Percentiles rank a stretch among this genome's conserved stretches.
These are phyloP conservation scores for Cercophora samala DNA, from an alignment of 495 filamentous ascomycete genomes.

Conservation along the genomic window DNA sequence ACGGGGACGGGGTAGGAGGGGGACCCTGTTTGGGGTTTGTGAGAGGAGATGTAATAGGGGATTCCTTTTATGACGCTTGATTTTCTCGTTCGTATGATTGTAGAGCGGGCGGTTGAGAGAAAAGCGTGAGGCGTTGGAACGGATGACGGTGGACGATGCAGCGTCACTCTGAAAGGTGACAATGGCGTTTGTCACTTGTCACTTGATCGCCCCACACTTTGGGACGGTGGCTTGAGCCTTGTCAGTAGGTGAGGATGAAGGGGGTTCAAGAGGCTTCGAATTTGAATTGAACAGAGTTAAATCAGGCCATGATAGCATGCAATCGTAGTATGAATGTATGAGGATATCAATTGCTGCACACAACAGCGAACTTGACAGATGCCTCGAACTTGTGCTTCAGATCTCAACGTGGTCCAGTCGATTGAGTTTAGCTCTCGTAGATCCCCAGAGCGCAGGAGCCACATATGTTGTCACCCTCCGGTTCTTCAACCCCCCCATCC, in stretches of 20 bases:
- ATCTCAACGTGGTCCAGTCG: neutral
- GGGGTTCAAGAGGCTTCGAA: neutral
- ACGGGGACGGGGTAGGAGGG: neutral
- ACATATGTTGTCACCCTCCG: too few species aligned
- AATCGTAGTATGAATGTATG: neutral
- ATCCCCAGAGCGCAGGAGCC: neutral
- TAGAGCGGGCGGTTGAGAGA: neutral
- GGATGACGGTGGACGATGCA: slow-evolving; percentile 10
- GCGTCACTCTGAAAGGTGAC: slow-evolving; percentile 17
- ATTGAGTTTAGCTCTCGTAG: neutral
- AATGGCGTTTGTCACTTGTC: slow-evolving; percentile 19
- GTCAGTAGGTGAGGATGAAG: neutral
- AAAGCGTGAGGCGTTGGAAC: too few species aligned
- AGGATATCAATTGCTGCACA: neutral
- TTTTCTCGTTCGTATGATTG: neutral
- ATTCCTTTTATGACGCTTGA: neutral
- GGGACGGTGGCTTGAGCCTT: neutral
- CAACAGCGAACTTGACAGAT: neutral
- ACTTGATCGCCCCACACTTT: slow-evolving; percentile 2
- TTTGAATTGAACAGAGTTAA: neutral
- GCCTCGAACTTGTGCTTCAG: neutral
- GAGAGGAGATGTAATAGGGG: neutral
- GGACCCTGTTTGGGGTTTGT: neutral
- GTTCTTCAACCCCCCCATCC: too few species aligned
- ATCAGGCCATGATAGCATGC: neutral